Conservation (phyloP, 1,284 basidiomycete genomes). For the Ceratobasidium sp. region DNA sequence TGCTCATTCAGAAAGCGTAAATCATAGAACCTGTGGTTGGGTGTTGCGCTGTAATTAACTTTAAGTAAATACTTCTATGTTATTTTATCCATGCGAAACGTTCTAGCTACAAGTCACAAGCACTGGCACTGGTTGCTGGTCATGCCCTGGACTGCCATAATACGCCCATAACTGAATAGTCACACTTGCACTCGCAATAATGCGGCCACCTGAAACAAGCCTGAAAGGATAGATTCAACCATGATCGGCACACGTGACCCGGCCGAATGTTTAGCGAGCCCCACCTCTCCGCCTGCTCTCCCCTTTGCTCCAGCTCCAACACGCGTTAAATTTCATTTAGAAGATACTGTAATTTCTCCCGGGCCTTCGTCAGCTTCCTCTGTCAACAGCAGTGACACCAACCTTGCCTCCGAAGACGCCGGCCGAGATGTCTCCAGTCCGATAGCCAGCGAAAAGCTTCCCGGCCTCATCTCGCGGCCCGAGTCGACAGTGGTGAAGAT, state of each 20-base stretch:
- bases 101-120: too few relatives aligned
- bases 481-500: constrained; percentile 37
- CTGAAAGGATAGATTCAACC: too few relatives aligned
- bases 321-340: constrained; percentile 38
- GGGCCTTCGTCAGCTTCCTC: constrained; percentile 20
- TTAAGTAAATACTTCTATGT: too few relatives aligned
- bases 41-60: too few relatives aligned
- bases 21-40: too few relatives aligned
- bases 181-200: too few relatives aligned
- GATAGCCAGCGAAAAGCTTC: constrained; percentile 2
- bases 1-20: neutral
- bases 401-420: neutral
- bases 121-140: too few relatives aligned
- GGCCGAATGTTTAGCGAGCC: constrained; percentile 3
- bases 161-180: too few relatives aligned
- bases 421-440: neutral
- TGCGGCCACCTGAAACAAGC: too few relatives aligned
- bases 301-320: constrained; percentile 35
- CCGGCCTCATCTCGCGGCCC: neutral
- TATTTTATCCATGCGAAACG: too few relatives aligned
- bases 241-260: neutral
- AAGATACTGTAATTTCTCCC: constrained; percentile 36
- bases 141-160: too few relatives aligned
- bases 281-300: neutral
- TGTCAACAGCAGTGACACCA: constrained; percentile 14